Evolutionary conservation across 176 grass and related monocot species (phyloP).

Genomic region (Oryza nivara): DNA sequence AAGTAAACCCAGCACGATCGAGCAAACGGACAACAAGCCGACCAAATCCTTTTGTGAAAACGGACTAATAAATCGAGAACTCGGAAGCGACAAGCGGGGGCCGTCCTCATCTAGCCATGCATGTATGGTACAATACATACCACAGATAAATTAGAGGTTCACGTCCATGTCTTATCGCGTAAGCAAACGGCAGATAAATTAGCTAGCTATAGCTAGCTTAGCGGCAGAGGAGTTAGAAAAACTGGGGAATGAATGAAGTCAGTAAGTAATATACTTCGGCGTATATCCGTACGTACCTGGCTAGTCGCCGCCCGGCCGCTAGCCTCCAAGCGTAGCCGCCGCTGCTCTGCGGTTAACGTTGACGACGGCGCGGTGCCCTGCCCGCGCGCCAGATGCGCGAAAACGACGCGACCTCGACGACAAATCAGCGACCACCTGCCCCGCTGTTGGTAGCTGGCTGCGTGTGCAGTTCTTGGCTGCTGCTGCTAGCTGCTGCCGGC

Average conservation of each 20-base stretch:
- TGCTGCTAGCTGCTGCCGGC: neutral
- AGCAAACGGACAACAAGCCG: constrained; percentile 13
- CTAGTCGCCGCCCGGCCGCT: constrained; percentile 22
- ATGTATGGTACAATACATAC: no score
- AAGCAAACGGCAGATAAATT: neutral
- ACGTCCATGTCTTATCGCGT: constrained; percentile 8
- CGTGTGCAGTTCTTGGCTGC: neutral
- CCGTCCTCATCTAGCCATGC: neutral
- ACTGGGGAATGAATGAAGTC: neutral
- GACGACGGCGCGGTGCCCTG: neutral
- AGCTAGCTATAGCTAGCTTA: neutral
- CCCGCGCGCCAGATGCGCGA: neutral
- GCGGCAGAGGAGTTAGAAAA: neutral
- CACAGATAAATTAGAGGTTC: neutral
- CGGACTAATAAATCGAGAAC: neutral
- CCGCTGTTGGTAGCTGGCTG: neutral
- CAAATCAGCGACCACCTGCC: neutral
- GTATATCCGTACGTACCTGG: neutral
- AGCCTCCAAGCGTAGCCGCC: constrained; percentile 9
- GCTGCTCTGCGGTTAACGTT: neutral
- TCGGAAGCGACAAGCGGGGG: neutral
- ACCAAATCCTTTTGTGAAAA: neutral
- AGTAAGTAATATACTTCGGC: no score
- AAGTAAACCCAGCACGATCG: neutral
- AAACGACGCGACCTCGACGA: neutral